Percentiles rank a stretch among this genome's conserved stretches.
Evolutionary conservation across 1,139 yeast genomes (phyloP).

Genomic region (Keqinozyma sinolaborantium): DNA sequence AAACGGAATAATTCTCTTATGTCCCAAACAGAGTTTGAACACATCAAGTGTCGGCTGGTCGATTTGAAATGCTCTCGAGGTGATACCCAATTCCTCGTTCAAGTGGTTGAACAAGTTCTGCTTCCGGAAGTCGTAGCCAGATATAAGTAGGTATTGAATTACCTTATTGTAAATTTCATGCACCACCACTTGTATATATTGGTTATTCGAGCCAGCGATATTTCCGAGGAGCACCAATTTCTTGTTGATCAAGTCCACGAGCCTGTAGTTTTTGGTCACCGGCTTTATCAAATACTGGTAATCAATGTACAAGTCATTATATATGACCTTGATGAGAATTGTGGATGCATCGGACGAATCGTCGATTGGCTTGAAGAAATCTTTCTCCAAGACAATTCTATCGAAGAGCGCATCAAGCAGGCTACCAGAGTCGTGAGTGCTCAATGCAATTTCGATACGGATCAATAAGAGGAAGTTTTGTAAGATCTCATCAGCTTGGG

Average conservation of each 20-base stretch:
- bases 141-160: conserved; percentile 25
- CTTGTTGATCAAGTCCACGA: conserved; percentile 37
- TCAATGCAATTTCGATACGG: not conserved
- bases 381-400: not conserved
- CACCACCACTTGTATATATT: conserved; percentile 1
- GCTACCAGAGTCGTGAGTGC: not conserved
- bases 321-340: conserved; percentile 10
- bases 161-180: conserved; percentile 17
- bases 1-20: conserved; percentile 16
- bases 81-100: conserved; percentile 5
- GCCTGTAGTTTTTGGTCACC: conserved; percentile 12
- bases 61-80: not conserved
- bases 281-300: conserved; percentile 22
- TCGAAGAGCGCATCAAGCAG: conserved; percentile 2
- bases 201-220: conserved; percentile 8
- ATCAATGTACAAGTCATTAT: conserved; percentile 24
- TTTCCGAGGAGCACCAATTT: conserved; percentile 26
- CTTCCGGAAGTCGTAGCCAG: conserved; percentile 34
- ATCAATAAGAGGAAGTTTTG: not conserved
- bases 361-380: conserved; percentile 1
- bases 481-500: not conserved
- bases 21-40: conserved; percentile 6
- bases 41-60: not conserved
- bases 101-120: conserved; percentile 24
- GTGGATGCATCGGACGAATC: not conserved